Base-by-base conservation (phyloP, 345 rosid genomes). In the Aquilaria sinensis region DNA sequence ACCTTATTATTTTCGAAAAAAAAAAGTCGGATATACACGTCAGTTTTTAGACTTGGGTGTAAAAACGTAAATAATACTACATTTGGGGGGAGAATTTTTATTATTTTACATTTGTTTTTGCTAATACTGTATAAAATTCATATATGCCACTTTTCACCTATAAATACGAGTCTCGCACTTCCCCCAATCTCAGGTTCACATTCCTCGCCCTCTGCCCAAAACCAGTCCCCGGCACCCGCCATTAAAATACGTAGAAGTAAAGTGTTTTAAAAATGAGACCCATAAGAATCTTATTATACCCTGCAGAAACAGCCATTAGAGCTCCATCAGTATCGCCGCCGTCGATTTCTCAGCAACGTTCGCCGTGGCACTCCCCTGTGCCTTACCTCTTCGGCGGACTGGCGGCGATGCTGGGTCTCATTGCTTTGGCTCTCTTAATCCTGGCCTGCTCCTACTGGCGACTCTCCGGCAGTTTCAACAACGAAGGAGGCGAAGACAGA, bases 311-410 rank as follows among this genome's bases (percentile, higher is more conserved):
- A 32, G 57, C 64, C 43, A 65, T 47, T 11, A 30, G 55, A 34
- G 57, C 67, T 63, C 43, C 74, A 14, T 47, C 23, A 23, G 23
- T 76, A 57, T 37, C 74, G 45, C 48, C 73, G 1, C 53, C 77
- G 5, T 49, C 57, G 23, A 50, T 46, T 47, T 13, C n/a, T 47
- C 78, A 63, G 23, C 86, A 74, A 23, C 80, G 66, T 45, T 83
- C 91, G 0, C 83, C 86, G n/a, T 88, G 89, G 92, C 85, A 83
- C 72, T 88, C 96, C 8, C 96, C 96, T 2, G 89, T 88, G 15
- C 89, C 92, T 0, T 88, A 85, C 72, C 76, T 88, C 56, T 88
- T 88, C 56, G 96, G 96, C 0, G 92, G 92, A 9, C 66, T 88
- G 31, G 92, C 89, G 0, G 96, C 96, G 66, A 88, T 85, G 92